These are phyloP conservation scores for Eucalyptus cloeziana DNA, from an alignment of 345 rosid genomes.

Conservation along the genomic window DNA sequence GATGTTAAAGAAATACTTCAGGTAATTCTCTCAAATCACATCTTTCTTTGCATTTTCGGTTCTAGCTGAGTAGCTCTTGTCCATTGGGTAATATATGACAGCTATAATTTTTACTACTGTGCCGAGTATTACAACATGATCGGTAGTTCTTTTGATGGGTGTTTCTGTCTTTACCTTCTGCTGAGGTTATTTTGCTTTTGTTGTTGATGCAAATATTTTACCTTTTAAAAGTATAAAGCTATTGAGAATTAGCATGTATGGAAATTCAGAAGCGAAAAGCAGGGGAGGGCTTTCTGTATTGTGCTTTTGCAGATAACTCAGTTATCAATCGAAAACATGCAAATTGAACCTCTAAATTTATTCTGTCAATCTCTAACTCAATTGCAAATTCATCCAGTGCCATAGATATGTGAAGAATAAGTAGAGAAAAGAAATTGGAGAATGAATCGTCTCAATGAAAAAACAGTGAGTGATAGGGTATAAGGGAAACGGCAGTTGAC, in stretches of 20 bases:
- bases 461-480: not conserved
- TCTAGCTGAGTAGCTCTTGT: not conserved
- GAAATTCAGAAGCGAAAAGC: not conserved
- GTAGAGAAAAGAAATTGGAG: not conserved
- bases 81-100: not conserved
- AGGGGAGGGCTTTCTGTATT: not conserved
- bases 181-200: not conserved
- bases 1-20: slow-evolving; percentile 74
- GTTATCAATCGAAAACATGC: not conserved
- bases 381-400: not conserved
- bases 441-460: not conserved
- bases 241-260: not conserved
- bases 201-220: not conserved
- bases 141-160: not conserved
- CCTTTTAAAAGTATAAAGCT: not conserved
- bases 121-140: not conserved
- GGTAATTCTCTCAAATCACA: slow-evolving; percentile 19
- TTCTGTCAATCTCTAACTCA: not conserved
- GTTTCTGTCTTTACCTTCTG: not conserved
- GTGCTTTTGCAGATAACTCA: not conserved
- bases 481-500: not conserved
- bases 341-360: not conserved
- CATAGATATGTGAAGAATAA: not conserved
- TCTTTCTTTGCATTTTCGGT: not conserved
- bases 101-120: not conserved